A percentile compares a stretch with the other conserved stretches of the same genome.
These are phyloP conservation scores for Malassezia furfur DNA, from an alignment of 1,284 basidiomycete genomes.

Conservation along the genomic window DNA sequence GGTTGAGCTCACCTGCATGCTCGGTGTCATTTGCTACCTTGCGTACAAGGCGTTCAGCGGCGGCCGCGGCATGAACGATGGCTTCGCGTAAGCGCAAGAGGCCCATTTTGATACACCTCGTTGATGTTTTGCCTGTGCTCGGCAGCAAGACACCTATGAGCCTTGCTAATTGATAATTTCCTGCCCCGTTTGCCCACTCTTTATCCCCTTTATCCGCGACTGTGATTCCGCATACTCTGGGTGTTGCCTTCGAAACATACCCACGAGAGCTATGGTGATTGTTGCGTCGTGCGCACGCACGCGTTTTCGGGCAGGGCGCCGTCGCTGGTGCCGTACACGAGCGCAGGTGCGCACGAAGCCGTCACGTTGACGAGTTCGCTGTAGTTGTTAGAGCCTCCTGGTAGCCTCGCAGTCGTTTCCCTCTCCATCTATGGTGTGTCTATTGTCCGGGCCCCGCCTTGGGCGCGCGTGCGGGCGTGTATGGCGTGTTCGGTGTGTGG, in stretches of 20 bases:
- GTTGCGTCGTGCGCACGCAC: neutral
- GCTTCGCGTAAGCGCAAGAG: constrained; percentile 19
- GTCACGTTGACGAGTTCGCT: neutral
- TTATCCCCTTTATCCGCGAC: neutral
- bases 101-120: neutral
- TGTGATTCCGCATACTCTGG: constrained; percentile 1
- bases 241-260: constrained; percentile 9
- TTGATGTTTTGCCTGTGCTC: constrained; percentile 6
- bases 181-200: neutral
- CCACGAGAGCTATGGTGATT: constrained; percentile 5
- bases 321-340: too few relatives aligned
- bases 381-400: neutral
- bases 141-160: constrained; percentile 1
- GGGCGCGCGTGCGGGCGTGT: too few relatives aligned
- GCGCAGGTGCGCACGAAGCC: too few relatives aligned
- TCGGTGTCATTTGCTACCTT: constrained; percentile 32
- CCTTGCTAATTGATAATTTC: constrained; percentile 15
- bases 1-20: constrained; percentile 30
- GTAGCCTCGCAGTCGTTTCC: constrained; percentile 2
- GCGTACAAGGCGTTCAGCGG: constrained; percentile 43
- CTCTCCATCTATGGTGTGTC: neutral
- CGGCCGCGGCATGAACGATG: constrained; percentile 43
- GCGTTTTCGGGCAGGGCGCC: too few relatives aligned
- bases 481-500: too few relatives aligned
- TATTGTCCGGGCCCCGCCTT: too few relatives aligned